Base-by-base conservation (phyloP, 2,329 filamentous ascomycete species). In the Colletotrichum godetiae region DNA sequence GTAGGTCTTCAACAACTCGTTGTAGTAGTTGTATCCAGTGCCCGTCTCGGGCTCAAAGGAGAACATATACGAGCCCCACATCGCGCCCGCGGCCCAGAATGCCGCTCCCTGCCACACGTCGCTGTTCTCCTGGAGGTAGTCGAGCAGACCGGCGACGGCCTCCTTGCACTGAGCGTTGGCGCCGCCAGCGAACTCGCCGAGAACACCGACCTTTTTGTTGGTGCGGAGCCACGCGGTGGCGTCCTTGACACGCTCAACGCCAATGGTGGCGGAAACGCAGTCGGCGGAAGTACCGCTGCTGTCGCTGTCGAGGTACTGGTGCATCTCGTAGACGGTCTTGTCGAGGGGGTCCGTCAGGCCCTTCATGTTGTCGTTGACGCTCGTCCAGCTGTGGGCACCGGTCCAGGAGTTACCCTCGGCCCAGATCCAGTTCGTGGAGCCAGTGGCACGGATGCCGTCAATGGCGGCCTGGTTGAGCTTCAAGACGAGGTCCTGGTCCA, bases 381-480 rank as follows among this genome's bases (percentile, higher is more conserved):
- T 81, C 37, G 80, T 84, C 63, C 76, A 78, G 74, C 76, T 60
- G 31, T 71, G 87, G 10, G 86, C 86, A 33, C 86, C 86, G 0
- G 82, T 81, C 80, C 81, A 88, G 19, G 83, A 81, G 80, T 87
- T 87, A 73, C 86, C 86, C 78, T 87, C 85, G 67, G 84, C 84
- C 60, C 87, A 86, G 76, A 88, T 87, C 78, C 84, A 85, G 31
- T 78, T 78, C 0, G 81, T 88, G 12, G 88, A 88, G 24, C 88
- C 88, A 8, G 87, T 84, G 22, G 80, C 85, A 61, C 88, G 88
- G 79, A 90, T 89, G 74, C 84, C 87, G 77, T 89, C 79, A 76
- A 90, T 89, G 72, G 88, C 88, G 52, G 87, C 88, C 78, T 90
- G 88, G 84, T 90, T 90, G 60, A 90, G 86, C 74, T 85, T 79